phyloP scores from a whole-genome alignment of 768 basidiomycete genomes.

The Lentinus tigrinus region DNA sequence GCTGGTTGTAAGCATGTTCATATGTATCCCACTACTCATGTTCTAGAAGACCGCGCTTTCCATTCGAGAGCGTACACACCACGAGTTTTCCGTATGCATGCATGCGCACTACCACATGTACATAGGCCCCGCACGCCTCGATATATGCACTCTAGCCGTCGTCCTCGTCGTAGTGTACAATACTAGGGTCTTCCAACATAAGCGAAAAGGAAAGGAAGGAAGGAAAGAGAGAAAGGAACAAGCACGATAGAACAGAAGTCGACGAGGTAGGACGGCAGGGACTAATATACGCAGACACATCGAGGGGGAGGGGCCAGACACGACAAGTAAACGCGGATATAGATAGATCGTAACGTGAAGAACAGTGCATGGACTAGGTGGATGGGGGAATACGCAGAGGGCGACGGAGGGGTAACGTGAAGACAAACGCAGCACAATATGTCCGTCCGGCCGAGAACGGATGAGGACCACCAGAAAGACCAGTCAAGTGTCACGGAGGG shows the following conservation, averaged over 20 bases:
- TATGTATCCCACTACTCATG: too few species aligned
- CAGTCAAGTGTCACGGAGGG: neutral
- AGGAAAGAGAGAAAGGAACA: slow-evolving; percentile 11
- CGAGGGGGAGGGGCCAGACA: neutral
- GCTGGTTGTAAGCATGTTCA: too few species aligned
- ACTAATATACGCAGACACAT: slow-evolving; percentile 4
- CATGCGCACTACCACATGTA: slow-evolving; percentile 13
- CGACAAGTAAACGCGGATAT: neutral
- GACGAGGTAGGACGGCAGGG: slow-evolving; percentile 2
- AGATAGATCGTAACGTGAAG: slow-evolving; percentile 5
- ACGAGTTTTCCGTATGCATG: slow-evolving; percentile 2
- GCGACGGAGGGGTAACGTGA: neutral
- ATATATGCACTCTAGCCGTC: slow-evolving; percentile 24
- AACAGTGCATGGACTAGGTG: slow-evolving; percentile 21
- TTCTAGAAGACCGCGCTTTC: neutral
- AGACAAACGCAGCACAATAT: neutral
- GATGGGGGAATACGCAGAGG: neutral
- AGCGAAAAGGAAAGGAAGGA: slow-evolving; percentile 9
- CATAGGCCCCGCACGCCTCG: slow-evolving; percentile 9
- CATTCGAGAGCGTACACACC: slow-evolving; percentile 10
- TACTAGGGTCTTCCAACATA: slow-evolving; percentile 22
- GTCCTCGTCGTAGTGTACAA: slow-evolving; percentile 27
- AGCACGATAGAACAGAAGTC: slow-evolving; percentile 8
- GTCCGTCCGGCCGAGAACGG: neutral
- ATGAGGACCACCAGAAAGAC: slow-evolving; percentile 4